phyloP scores from a whole-genome alignment of 495 filamentous ascomycete species.

The Thermochaetoides thermophila region DNA sequence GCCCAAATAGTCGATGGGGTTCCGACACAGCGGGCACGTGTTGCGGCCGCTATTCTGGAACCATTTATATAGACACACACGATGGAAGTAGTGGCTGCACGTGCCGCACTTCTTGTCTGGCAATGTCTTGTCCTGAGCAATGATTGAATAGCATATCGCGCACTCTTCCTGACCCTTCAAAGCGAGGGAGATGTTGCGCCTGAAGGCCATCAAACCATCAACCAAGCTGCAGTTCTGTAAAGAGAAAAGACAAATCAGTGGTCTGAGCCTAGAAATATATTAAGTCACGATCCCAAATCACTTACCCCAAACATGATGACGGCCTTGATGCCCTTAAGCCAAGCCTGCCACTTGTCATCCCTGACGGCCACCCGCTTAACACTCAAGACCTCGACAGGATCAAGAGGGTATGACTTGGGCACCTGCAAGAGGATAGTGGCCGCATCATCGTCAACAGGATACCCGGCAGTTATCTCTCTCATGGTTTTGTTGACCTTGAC shows the following conservation, averaged over 20 bases:
- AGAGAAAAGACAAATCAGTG: no score
- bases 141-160: conserved; percentile 91
- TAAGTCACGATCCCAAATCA: no score
- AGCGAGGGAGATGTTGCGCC: conserved; percentile 67
- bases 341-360: conserved; percentile 79
- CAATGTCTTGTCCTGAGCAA: conserved; percentile 70
- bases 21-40: conserved; percentile 80
- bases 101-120: conserved; percentile 85
- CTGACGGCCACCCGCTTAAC: conserved; percentile 71
- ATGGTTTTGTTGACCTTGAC: conserved; percentile 56
- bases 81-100: conserved; percentile 90
- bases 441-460: conserved; percentile 74
- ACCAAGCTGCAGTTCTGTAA: conserved; percentile 61
- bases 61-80: conserved; percentile 82
- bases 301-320: conserved; percentile 75
- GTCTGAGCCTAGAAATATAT: no score
- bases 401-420: conserved; percentile 66
- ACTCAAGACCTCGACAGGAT: conserved; percentile 58
- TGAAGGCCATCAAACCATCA: conserved; percentile 71
- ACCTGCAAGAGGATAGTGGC: conserved; percentile 66
- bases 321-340: conserved; percentile 74
- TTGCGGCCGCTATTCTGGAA: conserved; percentile 84
- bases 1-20: conserved; percentile 55
- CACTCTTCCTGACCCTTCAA: conserved; percentile 91
- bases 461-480: conserved; percentile 63